Evolutionary conservation across 176 grass and related monocot species (phyloP).

Genomic region (Triticum timopheevii): DNA sequence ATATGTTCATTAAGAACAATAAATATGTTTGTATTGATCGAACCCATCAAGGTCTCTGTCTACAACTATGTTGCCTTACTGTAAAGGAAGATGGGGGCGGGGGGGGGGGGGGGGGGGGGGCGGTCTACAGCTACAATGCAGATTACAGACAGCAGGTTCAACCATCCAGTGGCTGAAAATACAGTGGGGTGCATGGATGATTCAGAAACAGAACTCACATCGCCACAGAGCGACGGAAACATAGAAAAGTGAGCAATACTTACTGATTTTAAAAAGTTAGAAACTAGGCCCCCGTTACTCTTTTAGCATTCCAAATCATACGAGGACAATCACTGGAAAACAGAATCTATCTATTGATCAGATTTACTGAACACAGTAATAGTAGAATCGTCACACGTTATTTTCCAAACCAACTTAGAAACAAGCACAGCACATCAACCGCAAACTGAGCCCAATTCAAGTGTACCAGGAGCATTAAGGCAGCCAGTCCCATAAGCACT

Average conservation of each 20-base stretch:
- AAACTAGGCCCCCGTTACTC: not conserved
- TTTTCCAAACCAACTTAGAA: not conserved
- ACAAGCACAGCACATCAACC: not conserved
- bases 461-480: not conserved
- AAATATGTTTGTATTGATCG: slow-evolving; percentile 2
- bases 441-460: not conserved
- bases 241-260: not conserved
- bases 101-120: no score
- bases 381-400: not conserved
- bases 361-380: not conserved
- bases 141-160: not conserved
- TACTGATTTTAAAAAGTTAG: not conserved
- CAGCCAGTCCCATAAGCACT: not conserved
- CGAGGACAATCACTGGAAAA: not conserved
- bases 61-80: no score
- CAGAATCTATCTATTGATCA: not conserved
- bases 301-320: not conserved
- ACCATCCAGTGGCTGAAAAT: not conserved
- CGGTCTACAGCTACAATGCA: no score
- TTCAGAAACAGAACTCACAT: not conserved
- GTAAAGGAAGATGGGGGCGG: no score
- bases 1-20: not conserved
- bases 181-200: not conserved
- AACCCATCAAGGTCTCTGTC: not conserved
- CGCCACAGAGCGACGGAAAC: not conserved